Conservation (phyloP, 495 filamentous ascomycete genomes). For the Haplographium delicatum region DNA sequence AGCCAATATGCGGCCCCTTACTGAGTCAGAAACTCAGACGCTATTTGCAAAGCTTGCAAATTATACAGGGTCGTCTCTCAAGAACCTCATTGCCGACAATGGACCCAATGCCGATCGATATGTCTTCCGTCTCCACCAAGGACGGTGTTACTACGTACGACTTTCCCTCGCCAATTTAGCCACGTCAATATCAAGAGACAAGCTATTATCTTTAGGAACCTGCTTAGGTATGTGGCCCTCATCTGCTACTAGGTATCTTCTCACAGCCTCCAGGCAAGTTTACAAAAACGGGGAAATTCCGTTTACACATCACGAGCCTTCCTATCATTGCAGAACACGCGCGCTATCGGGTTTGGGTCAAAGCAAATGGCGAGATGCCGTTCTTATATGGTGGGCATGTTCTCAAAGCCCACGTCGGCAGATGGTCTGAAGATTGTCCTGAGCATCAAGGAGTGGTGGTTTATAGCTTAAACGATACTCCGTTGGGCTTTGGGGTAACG, state of each 20-base stretch:
- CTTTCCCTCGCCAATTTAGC: conserved; percentile 88
- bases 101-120: conserved; percentile 59
- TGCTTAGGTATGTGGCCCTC: conserved; percentile 53
- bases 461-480: conserved; percentile 70
- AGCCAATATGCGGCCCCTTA: conserved; percentile 63
- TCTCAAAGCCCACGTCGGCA: conserved; percentile 85
- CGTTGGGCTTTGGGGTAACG: conserved; percentile 80
- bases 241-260: not conserved
- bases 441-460: conserved; percentile 73
- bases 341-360: conserved; percentile 91
- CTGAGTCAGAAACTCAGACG: conserved; percentile 63
- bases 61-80: conserved; percentile 75
- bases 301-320: conserved; percentile 77
- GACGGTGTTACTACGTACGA: conserved; percentile 82
- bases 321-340: conserved; percentile 84
- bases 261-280: conserved; percentile 55
- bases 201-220: conserved; percentile 77
- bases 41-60: conserved; percentile 82
- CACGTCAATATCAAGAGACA: conserved; percentile 69
- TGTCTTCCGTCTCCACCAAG: conserved; percentile 79
- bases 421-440: conserved; percentile 83
- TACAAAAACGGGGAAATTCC: conserved; percentile 88
- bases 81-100: conserved; percentile 69
- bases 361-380: conserved; percentile 91
- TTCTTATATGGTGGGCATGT: conserved; percentile 88